Base-by-base conservation (phyloP, 345 rosid genomes). In the Euphorbia peplus region DNA sequence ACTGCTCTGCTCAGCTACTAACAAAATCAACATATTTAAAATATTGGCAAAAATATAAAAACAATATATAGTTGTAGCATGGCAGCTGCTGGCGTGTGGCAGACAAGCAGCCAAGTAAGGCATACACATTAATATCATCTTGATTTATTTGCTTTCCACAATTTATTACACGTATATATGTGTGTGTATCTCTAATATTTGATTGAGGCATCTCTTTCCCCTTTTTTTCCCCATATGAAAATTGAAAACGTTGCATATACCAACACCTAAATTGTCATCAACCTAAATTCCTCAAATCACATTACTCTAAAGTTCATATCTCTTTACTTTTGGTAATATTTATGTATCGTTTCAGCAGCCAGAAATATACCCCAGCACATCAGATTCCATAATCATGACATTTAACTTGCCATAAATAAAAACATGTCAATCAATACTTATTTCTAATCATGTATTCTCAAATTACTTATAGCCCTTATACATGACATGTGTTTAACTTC, bases 81-180 rank as follows among this genome's bases (percentile, higher is more conserved):
- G 13, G 28, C 52, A 42, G 10, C 53, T 63, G 66, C 66, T 35
- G 19, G 35, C 66, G 41, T 42, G 66, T 63, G 66, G 53, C 66
- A 42, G 66, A 63, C 66, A 61, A 61, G 16, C 42, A 18, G 21
- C 48, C 30, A 32, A 42, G 28, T 22, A 24, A 11, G 21, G 19
- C 53, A 8, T 7, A 37, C 64, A 37, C 37, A 32, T 61, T 9
- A 47, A 62, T 19, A 13, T 4, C 13, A 46, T 39, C 47, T 3
- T 26, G 62, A 8, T 25, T 26, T 18, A 25, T 26, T 32, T 3
- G 25, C 46, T 35, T 28, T 60, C 18, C 61, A 39, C n/a, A n/a
- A n/a, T 32, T 32, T 32, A 3, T 32, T 2, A 32, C 37, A 32
- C 37, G 37, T 32, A n/a, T n/a, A n/a, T n/a, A n/a, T n/a, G n/a